Evolutionary conservation across 768 basidiomycete genomes (phyloP).

Genomic region (Suillus bovinus): DNA sequence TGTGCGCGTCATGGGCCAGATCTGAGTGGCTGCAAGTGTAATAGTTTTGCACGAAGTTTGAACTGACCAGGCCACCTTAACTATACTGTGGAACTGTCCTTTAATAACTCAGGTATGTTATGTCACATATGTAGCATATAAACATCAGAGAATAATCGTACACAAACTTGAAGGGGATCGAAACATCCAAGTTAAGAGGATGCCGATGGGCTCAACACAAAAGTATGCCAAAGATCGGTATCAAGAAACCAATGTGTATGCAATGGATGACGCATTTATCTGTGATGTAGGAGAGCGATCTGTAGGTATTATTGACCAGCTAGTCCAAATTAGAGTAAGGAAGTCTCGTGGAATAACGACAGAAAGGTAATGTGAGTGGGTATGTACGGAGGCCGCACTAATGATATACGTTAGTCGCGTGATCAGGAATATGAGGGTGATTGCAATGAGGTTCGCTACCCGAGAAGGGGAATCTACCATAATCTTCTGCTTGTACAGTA

Average conservation of each 20-base stretch:
- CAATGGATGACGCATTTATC: not conserved
- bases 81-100: not conserved
- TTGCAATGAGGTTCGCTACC: not conserved
- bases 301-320: not conserved
- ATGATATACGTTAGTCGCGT: not conserved
- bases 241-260: not conserved
- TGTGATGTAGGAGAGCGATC: not conserved
- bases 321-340: slow-evolving; percentile 1
- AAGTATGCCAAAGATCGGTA: not conserved
- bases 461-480: not conserved
- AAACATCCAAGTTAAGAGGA: not conserved
- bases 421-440: not conserved
- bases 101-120: not conserved
- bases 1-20: not conserved
- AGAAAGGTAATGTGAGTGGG: not conserved
- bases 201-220: not conserved
- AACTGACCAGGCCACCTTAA: not conserved
- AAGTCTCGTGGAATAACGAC: not conserved
- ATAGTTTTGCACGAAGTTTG: not conserved
- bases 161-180: no score
- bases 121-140: not conserved
- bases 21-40: not conserved
- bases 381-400: not conserved
- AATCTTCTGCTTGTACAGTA: not conserved
- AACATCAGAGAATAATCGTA: not conserved